Evolutionary conservation across 345 rosid genomes (phyloP).

Genomic region (Sapria himalayana): DNA sequence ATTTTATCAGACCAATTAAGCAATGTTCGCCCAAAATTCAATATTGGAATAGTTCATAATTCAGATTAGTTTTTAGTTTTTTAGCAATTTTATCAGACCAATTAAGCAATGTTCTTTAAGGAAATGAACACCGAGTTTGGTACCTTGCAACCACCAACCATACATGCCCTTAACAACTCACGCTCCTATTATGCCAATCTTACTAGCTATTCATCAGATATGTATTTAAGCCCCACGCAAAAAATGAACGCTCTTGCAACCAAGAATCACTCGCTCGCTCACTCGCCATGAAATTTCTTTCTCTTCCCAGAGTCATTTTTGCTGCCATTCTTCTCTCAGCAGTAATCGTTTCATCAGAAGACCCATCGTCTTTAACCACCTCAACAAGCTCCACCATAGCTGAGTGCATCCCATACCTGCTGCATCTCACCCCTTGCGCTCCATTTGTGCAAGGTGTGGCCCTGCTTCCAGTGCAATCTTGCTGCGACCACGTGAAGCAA

Average conservation of each 20-base stretch:
- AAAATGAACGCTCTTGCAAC: neutral
- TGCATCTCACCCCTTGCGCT: slow-evolving; percentile 43
- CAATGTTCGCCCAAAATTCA: too few relatives aligned
- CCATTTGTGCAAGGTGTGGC: slow-evolving; percentile 46
- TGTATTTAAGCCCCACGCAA: slow-evolving; percentile 2
- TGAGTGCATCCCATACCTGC: slow-evolving; percentile 31
- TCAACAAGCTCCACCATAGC: slow-evolving; percentile 14
- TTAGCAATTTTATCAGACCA: too few relatives aligned
- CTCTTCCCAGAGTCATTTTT: slow-evolving; percentile 7
- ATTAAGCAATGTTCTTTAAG: too few relatives aligned
- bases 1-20: too few relatives aligned
- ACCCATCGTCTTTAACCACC: slow-evolving; percentile 20
- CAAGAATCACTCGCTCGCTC: slow-evolving; percentile 13
- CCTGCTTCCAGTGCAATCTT: slow-evolving; percentile 28
- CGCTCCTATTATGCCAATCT: slow-evolving; percentile 20
- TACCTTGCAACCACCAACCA: too few relatives aligned
- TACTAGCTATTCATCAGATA: slow-evolving; percentile 8
- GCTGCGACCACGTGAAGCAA: slow-evolving; percentile 49
- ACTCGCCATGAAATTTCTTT: slow-evolving; percentile 5
- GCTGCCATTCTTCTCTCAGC: slow-evolving; percentile 13
- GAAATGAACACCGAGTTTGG: too few relatives aligned
- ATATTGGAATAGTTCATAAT: too few relatives aligned
- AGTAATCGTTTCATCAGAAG: slow-evolving; percentile 9
- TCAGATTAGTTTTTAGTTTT: too few relatives aligned
- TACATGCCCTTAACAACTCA: slow-evolving; percentile 32